These are phyloP conservation scores for Dothideomycetes sp. DNA, from an alignment of 2,329 filamentous ascomycete species.

Conservation along the genomic window DNA sequence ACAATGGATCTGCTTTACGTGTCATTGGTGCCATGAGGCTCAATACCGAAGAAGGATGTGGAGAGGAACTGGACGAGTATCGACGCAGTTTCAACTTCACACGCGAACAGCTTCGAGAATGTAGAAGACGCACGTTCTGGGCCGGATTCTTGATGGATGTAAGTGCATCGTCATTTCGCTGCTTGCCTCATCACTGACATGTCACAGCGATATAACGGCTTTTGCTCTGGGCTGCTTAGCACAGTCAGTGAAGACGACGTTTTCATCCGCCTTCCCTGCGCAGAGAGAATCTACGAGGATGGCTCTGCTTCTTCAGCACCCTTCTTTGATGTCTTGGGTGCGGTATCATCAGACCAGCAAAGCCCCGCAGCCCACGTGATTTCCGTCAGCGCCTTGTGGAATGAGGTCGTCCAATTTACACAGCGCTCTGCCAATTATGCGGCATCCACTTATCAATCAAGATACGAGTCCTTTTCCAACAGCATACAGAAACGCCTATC, in stretches of 20 bases:
- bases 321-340: conserved; percentile 38
- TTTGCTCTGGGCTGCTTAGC: conserved; percentile 38
- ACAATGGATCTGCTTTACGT: conserved; percentile 50
- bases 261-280: conserved; percentile 55
- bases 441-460: conserved; percentile 29
- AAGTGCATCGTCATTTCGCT: conserved; percentile 22
- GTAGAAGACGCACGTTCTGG: conserved; percentile 62
- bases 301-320: conserved; percentile 47
- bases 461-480: conserved; percentile 42
- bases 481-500: conserved; percentile 41
- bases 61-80: conserved; percentile 11
- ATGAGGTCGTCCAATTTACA: conserved; percentile 49
- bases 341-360: neutral
- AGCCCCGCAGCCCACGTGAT: conserved; percentile 8
- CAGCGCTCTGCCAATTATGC: conserved; percentile 40
- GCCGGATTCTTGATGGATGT: conserved; percentile 58
- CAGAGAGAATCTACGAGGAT: conserved; percentile 50
- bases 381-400: conserved; percentile 47
- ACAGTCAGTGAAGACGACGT: conserved; percentile 54
- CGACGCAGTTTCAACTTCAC: conserved; percentile 15
- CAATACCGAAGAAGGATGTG: conserved; percentile 47
- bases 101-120: conserved; percentile 45
- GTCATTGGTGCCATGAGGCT: conserved; percentile 49
- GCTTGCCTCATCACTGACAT: conserved; percentile 13
- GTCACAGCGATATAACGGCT: conserved; percentile 43